Base-by-base conservation (phyloP, 805 yeast species). In the Debaryomyces maramus region DNA sequence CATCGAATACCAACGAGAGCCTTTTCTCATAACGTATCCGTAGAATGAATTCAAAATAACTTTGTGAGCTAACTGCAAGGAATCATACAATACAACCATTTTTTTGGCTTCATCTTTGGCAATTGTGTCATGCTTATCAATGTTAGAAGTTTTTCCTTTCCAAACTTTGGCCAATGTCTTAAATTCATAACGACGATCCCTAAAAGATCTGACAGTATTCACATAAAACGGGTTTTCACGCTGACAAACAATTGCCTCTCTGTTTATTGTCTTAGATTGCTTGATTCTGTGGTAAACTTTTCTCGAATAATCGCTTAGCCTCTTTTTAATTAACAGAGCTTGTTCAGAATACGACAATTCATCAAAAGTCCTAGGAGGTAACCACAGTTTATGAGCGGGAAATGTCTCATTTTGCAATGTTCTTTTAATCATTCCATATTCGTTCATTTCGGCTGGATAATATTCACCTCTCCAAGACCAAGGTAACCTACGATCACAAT, bases 381-480 rank as follows among this genome's bases (percentile, higher is more conserved):
- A 67, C 52, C 80, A 75, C 0, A 82, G 76, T 43, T 64, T 73
- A 32, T 72, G 65, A 13, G 81, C 77, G 0, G 91, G 88, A 52
- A 88, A 88, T 1, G 75, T 69, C 58, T 91, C 98, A 49, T 77
- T 79, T 46, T 84, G 86, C 28, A 91, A 63, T 0, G 96, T 85
- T 55, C 91, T 74, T 57, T 85, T 87, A 29, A 93, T 81, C 95
- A 89, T 85, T 43, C 82, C 78, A 58, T 93, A 91, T 55, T 93
- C 99, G 55, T 85, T 89, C 77, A 80, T 81, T 58, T 87, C 83
- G 0, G 97, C 88, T 0, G 99, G 98, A 48, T 73, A 85, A 53
- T 73, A 95, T 53, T 93, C 99, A 38, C 98, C 99, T 70, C 99
- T 81, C 98, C 99, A 93, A 5, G 96, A 76, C 99, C 99, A 93